A percentile compares a stretch with the other conserved stretches of the same genome.
These are phyloP conservation scores for Balansia obtecta DNA, from an alignment of 2,329 filamentous ascomycete species.

Conservation along the genomic window DNA sequence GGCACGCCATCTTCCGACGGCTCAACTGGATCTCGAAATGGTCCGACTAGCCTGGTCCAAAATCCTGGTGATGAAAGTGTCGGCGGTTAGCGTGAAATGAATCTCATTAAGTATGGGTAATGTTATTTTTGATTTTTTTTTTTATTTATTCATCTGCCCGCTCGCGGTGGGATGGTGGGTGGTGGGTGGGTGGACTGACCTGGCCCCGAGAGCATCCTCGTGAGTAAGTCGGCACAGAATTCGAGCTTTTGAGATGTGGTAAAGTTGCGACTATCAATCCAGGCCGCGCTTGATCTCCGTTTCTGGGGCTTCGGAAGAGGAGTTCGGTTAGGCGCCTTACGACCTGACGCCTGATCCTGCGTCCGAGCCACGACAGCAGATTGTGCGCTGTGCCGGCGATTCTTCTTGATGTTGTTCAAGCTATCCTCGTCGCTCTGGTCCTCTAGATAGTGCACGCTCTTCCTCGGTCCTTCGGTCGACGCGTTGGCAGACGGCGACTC, in stretches of 20 bases:
- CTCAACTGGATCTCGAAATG: constrained; percentile 48
- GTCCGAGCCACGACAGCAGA: constrained; percentile 6
- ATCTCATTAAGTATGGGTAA: not conserved
- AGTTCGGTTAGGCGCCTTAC: constrained; percentile 14
- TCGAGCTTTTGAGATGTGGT: constrained; percentile 35
- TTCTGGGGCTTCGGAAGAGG: constrained; percentile 24
- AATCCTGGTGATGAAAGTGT: constrained; percentile 31
- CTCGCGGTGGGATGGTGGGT: not conserved
- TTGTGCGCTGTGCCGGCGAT: constrained; percentile 24
- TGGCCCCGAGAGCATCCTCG: constrained; percentile 49
- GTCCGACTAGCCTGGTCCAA: constrained; percentile 53
- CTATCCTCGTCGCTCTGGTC: constrained; percentile 5
- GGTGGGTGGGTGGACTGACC: constrained; percentile 24
- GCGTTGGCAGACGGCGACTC: constrained; percentile 7
- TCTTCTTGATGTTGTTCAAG: constrained; percentile 23
- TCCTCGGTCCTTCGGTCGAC: constrained; percentile 19
- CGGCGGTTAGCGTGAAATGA: not conserved
- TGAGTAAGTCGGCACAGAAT: constrained; percentile 46
- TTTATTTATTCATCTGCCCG: too few relatives aligned
- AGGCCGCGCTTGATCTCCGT: constrained; percentile 20
- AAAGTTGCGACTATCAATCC: constrained; percentile 20
- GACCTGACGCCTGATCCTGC: constrained; percentile 15
- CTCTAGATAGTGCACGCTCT: constrained; percentile 35
- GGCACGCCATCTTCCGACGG: constrained; percentile 44
- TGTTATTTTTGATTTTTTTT: not conserved